These are phyloP conservation scores for Dictyostelium intermedium DNA, from an alignment of 78 protist genomes.

Conservation along the genomic window DNA sequence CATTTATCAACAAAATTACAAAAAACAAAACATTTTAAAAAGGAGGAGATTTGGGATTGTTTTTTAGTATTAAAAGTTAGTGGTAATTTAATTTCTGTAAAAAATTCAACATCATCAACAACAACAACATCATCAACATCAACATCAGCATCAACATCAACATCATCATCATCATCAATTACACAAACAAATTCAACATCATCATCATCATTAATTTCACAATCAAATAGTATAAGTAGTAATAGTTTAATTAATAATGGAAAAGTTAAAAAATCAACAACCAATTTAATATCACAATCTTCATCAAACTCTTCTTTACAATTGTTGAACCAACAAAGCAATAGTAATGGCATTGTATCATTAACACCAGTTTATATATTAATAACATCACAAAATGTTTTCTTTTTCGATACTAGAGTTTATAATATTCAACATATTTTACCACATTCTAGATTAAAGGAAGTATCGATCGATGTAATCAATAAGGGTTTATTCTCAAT, in stretches of 20 bases:
- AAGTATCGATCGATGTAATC: constrained; percentile 30
- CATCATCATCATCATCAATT: not conserved
- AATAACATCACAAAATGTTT: constrained; percentile 10
- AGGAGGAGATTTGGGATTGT: constrained; percentile 52
- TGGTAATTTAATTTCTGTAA: constrained; percentile 18
- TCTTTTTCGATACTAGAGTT: constrained; percentile 25
- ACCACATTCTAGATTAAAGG: constrained; percentile 58
- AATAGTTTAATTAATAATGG: not conserved
- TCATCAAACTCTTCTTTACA: not conserved
- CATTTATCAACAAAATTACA: not conserved
- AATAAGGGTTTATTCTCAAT: constrained; percentile 39
- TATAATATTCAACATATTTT: constrained; percentile 12
- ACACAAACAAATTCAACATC: not conserved
- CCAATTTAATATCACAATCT: not conserved
- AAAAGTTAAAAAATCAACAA: not conserved
- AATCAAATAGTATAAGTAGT: not conserved
- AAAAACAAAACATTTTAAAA: constrained; percentile 35
- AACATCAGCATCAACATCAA: not conserved
- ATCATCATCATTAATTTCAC: too few relatives aligned
- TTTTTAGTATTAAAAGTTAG: constrained; percentile 5
- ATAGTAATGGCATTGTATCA: not conserved
- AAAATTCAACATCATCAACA: not conserved
- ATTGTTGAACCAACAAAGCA: not conserved
- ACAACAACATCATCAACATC: not conserved
- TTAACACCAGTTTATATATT: constrained; percentile 37